Evolutionary conservation across 257 asterid species (phyloP).

Genomic region (Paraleonurus japonicus): DNA sequence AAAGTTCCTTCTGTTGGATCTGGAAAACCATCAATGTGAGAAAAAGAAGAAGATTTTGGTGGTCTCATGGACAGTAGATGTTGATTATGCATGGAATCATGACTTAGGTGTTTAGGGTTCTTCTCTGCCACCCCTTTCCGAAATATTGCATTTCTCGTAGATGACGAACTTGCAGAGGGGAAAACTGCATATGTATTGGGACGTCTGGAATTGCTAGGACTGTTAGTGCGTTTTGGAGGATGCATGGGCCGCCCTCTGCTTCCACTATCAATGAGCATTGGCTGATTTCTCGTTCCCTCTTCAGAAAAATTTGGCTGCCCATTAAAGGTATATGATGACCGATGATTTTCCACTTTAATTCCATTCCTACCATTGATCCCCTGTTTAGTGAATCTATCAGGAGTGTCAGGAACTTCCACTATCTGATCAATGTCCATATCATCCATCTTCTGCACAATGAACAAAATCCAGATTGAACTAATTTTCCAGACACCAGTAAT

Average conservation of each 20-base stretch:
- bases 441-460: slow-evolving; percentile 58
- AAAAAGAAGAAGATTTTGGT: slow-evolving; percentile 26
- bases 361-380: slow-evolving; percentile 31
- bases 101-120: slow-evolving; percentile 32
- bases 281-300: slow-evolving; percentile 43
- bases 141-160: slow-evolving; percentile 38
- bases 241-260: slow-evolving; percentile 29
- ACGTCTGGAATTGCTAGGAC: slow-evolving; percentile 29
- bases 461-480: slow-evolving; percentile 9
- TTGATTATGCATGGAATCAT: slow-evolving; percentile 27
- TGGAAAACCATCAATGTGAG: slow-evolving; percentile 28
- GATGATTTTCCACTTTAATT: slow-evolving; percentile 25
- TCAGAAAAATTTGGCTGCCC: slow-evolving; percentile 27
- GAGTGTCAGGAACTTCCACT: slow-evolving; percentile 78
- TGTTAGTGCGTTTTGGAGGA: slow-evolving; percentile 36
- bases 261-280: slow-evolving; percentile 41
- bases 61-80: slow-evolving; percentile 29
- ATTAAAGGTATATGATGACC: slow-evolving; percentile 19
- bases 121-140: slow-evolving; percentile 34
- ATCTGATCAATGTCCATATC: slow-evolving; percentile 51
- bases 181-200: slow-evolving; percentile 26
- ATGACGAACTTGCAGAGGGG: slow-evolving; percentile 30
- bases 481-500: slow-evolving; percentile 1
- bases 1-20: slow-evolving; percentile 35
- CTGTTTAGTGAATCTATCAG: slow-evolving; percentile 48